Base-by-base conservation (phyloP, 2,329 filamentous ascomycete species). In the Biscogniauxia marginata region DNA sequence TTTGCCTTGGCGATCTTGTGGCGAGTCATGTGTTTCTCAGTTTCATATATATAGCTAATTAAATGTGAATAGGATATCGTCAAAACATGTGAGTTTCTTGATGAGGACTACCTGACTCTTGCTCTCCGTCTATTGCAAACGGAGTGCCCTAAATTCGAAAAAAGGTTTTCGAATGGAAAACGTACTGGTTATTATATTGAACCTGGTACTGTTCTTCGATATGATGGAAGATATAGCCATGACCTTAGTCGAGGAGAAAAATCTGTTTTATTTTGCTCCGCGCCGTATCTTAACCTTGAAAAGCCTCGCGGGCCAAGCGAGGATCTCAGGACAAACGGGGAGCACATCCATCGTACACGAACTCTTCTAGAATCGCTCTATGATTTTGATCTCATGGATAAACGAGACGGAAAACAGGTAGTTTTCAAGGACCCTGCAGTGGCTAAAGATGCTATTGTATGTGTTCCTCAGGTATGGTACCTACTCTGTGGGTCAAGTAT, bases 361-460 rank as follows among this genome's bases (percentile, higher is more conserved):
- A 57, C 51, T 9, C 55, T 57, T 22, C 45, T 57, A 30, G 55
- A 57, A 54, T 57, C 55, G 7, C 48, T 57, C 21, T 57, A 57
- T 34, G 55, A 57, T 25, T 54, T 51, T 21, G 55, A 54, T 34
- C 44, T 53, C 34, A 25, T 53, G 25, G 43, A 58, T 22, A 13
- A 52, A n/a, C 30, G 49, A 22, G 52, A 55, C 47, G 34, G 22
- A 19, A 47, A 44, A 7, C 52, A 58, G 47, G 46, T 48, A 8
- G 39, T 52, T 23, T 23, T 44, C 8, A 45, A 44, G 25, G 34
- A 24, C 30, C 23, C 19, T 8, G 13, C 34, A 18, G 19, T 25
- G 6, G 39, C 34, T 16, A 7, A 50, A 19, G 19, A 55, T 34
- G 39, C 16, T 18, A 58, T 59, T 9, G 18, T 56, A 7, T 53